phyloP scores from a whole-genome alignment of 2,329 filamentous ascomycete species.

The Xylaria sp. region DNA sequence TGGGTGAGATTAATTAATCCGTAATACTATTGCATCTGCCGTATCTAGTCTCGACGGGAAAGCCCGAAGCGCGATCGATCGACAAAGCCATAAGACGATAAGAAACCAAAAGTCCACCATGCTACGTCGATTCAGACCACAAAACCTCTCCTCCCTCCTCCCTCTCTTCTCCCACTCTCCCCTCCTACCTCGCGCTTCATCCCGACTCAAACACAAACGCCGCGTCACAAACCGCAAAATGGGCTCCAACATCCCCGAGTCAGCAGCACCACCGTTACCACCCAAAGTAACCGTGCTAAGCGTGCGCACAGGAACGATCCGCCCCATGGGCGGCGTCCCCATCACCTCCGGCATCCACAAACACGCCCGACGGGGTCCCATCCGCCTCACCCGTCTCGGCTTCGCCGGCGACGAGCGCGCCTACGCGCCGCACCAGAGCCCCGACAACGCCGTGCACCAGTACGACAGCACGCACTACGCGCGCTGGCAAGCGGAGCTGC shows the following conservation, averaged over 20 bases:
- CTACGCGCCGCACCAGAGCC: constrained; percentile 51
- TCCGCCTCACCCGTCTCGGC: constrained; percentile 44
- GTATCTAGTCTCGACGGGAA: too few species aligned
- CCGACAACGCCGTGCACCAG: constrained; percentile 58
- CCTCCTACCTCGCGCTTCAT: background rate
- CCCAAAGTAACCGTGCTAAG: constrained; percentile 47
- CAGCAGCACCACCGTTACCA: constrained; percentile 26
- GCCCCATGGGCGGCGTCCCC: constrained; percentile 45
- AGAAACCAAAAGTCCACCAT: too few species aligned
- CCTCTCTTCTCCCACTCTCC: too few species aligned
- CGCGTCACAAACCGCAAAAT: constrained; percentile 6
- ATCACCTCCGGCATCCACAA: constrained; percentile 56
- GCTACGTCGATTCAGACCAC: too few species aligned
- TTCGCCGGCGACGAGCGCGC: constrained; percentile 57
- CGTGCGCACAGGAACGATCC: constrained; percentile 52
- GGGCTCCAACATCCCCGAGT: constrained; percentile 18
- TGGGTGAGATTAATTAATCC: too few species aligned
- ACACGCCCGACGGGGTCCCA: constrained; percentile 36
- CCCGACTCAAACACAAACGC: background rate
- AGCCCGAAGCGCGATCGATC: too few species aligned
- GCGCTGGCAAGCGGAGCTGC: constrained; percentile 48
- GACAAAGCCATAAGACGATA: too few species aligned
- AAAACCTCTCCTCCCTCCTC: too few species aligned
- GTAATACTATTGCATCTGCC: too few species aligned
- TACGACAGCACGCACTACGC: constrained; percentile 55